phyloP scores from a whole-genome alignment of 192 early-diverging fungal genomes.

The Jimgerdemannia lactiflua region DNA sequence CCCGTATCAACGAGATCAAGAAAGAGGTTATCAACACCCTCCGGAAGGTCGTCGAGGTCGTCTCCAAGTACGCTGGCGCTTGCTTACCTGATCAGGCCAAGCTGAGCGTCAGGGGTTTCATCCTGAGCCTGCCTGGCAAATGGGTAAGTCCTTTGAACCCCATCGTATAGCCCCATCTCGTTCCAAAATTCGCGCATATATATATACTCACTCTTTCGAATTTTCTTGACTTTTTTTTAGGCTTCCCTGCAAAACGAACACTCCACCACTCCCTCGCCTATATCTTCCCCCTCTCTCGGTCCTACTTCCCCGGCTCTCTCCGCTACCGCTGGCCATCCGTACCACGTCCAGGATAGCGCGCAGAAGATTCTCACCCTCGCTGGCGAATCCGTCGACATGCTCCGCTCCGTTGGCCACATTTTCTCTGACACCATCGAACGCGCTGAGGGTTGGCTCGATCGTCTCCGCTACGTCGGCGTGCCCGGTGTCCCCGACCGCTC shows the following conservation, averaged over 20 bases:
- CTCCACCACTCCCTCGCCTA: conserved; percentile 37
- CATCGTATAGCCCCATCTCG: neutral
- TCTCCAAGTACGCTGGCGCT: conserved; percentile 81
- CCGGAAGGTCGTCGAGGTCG: conserved; percentile 81
- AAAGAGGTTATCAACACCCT: conserved; percentile 85
- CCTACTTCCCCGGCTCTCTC: neutral
- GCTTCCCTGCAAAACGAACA: conserved; percentile 14
- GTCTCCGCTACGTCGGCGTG: conserved; percentile 20
- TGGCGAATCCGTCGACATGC: conserved; percentile 65
- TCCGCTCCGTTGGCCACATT: conserved; percentile 58
- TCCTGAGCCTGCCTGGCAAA: conserved; percentile 75
- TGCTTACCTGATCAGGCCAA: conserved; percentile 82
- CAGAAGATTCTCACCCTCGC: conserved; percentile 59
- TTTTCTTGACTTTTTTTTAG: neutral
- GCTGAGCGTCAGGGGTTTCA: conserved; percentile 76
- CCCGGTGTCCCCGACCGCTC: neutral
- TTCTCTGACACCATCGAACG: conserved; percentile 66
- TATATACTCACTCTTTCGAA: neutral
- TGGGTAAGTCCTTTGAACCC: conserved; percentile 46
- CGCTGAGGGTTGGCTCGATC: conserved; percentile 64
- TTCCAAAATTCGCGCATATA: neutral
- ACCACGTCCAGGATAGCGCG: conserved; percentile 21
- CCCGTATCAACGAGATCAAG: conserved; percentile 53
- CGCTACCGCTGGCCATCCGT: conserved; percentile 13
- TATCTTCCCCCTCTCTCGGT: conserved; percentile 33